Percentiles rank a stretch among this genome's conserved stretches.
phyloP scores from a whole-genome alignment of 129 eudicot genomes.

The Cynara cardunculus region DNA sequence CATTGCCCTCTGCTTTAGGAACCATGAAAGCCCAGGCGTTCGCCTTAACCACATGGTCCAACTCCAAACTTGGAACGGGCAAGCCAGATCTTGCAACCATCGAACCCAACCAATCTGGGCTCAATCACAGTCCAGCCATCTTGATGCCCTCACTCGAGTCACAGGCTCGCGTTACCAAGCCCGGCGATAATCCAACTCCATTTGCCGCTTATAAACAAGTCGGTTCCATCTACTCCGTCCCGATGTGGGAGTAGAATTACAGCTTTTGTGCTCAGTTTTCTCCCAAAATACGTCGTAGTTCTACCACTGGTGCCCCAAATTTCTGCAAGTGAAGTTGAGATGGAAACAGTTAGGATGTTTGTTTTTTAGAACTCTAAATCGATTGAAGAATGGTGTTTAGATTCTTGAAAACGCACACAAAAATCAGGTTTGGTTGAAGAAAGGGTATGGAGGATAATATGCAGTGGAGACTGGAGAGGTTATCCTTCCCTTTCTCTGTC shows the following conservation, averaged over 20 bases:
- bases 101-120: background rate
- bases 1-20: too few relatives aligned
- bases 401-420: background rate
- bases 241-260: background rate
- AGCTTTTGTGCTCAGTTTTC: background rate
- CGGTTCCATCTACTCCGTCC: background rate
- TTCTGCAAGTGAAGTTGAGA: background rate
- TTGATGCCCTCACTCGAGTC: background rate
- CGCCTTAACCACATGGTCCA: too few relatives aligned
- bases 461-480: too few relatives aligned
- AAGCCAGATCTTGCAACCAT: background rate
- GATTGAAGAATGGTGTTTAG: background rate
- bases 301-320: background rate
- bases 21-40: too few relatives aligned
- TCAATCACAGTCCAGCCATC: background rate
- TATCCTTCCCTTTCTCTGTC: too few relatives aligned
- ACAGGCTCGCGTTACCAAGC: background rate
- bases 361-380: background rate
- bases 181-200: background rate
- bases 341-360: background rate
- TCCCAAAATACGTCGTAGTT: background rate
- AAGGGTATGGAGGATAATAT: too few relatives aligned
- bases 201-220: background rate
- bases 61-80: too few relatives aligned
- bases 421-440: too few relatives aligned